Conservation (phyloP, 768 basidiomycete species). For the Amanita muscaria region DNA sequence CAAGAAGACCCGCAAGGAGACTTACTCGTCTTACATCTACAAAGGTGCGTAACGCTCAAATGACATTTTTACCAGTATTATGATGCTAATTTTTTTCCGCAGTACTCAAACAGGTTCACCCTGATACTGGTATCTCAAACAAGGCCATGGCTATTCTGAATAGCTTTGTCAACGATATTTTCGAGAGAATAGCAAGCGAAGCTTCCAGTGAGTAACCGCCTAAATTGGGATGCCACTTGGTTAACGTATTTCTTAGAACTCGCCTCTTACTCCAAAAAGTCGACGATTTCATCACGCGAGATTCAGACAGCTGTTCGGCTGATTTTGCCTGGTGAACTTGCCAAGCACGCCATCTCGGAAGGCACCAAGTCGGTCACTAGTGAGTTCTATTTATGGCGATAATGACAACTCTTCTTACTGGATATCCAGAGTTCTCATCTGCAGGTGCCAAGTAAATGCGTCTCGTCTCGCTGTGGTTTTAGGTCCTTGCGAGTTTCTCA, state of each 20-base stretch:
- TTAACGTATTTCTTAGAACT: conserved; percentile 80
- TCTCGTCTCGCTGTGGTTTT: conserved; percentile 16
- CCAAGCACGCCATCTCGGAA: conserved; percentile 91
- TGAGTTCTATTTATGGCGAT: conserved; percentile 20
- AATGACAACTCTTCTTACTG: conserved; percentile 3
- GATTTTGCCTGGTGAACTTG: conserved; percentile 92
- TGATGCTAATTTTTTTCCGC: not conserved
- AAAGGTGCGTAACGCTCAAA: conserved; percentile 52
- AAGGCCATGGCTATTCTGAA: conserved; percentile 97
- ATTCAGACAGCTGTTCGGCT: conserved; percentile 96
- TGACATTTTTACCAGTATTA: not conserved
- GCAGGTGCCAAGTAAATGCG: conserved; percentile 52
- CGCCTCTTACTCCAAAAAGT: conserved; percentile 96
- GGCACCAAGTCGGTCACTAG: conserved; percentile 92
- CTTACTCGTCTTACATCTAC: conserved; percentile 93
- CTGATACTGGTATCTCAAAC: conserved; percentile 98
- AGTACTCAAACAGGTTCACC: conserved; percentile 97
- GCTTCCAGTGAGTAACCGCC: conserved; percentile 79
- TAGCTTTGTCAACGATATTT: conserved; percentile 94
- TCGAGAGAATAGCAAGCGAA: conserved; percentile 87
- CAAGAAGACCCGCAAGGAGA: conserved; percentile 85
- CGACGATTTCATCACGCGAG: conserved; percentile 96
- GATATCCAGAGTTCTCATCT: conserved; percentile 57
- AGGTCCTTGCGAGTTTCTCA: too few species aligned
- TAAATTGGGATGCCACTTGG: too few species aligned